phyloP scores from a whole-genome alignment of 129 eudicot species.

The Artemisia tridentata region DNA sequence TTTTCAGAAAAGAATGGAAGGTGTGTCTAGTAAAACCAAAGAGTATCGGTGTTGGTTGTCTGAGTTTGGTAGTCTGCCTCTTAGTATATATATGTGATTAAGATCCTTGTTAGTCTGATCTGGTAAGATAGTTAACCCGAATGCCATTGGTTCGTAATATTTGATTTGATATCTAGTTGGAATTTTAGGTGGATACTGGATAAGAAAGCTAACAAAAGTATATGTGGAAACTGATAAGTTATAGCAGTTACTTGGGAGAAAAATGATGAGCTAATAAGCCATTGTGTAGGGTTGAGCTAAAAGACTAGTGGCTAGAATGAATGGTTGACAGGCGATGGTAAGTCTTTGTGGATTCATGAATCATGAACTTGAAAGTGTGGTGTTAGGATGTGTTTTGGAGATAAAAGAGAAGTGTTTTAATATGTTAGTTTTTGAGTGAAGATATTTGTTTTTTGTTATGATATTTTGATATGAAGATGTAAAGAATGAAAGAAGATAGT shows the following conservation, averaged over 20 bases:
- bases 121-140: not conserved
- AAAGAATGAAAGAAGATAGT: too few species aligned
- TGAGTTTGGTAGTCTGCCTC: conserved; percentile 4
- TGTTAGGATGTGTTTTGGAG: too few species aligned
- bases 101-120: not conserved
- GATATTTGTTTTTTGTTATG: too few species aligned
- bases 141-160: conserved; percentile 19
- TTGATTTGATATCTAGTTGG: conserved; percentile 12
- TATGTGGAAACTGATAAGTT: conserved; percentile 4
- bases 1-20: not conserved
- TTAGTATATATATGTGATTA: not conserved
- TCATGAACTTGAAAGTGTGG: too few species aligned
- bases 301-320: conserved; percentile 13
- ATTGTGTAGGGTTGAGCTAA: not conserved
- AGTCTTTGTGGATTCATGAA: too few species aligned
- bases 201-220: not conserved
- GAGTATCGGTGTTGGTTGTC: conserved; percentile 8
- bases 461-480: too few species aligned
- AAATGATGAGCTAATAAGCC: conserved; percentile 24
- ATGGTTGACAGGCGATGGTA: conserved; percentile 4
- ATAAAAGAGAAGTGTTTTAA: too few species aligned
- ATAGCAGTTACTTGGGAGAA: not conserved
- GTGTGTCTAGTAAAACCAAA: not conserved
- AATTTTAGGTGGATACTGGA: not conserved
- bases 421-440: too few species aligned